Evolutionary conservation across 768 basidiomycete genomes (phyloP).

Genomic region (Naganishia kalamii): DNA sequence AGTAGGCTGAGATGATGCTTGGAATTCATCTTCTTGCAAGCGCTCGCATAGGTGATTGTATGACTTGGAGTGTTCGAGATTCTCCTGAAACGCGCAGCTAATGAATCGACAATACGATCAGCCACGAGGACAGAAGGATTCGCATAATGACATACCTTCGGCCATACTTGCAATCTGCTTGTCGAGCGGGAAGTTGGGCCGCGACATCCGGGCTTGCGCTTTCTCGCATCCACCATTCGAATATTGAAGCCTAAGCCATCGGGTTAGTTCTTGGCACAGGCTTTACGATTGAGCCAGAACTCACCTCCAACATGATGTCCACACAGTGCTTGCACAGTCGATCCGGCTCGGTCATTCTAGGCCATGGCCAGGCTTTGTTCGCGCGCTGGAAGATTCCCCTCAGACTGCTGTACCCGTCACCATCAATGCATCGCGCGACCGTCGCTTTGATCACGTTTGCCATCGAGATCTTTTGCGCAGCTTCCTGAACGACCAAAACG

Average conservation of each 20-base stretch:
- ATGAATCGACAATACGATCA: background rate
- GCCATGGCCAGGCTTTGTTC: constrained; percentile 14
- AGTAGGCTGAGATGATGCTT: background rate
- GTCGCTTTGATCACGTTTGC: background rate
- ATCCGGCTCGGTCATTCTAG: background rate
- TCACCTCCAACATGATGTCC: constrained; percentile 18
- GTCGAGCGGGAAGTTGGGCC: constrained; percentile 13
- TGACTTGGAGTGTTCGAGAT: constrained; percentile 7
- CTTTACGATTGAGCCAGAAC: background rate
- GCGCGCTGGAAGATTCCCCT: constrained; percentile 18
- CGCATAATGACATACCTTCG: constrained; percentile 13
- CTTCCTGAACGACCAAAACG: background rate
- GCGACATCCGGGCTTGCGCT: constrained; percentile 1
- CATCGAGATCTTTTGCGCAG: background rate
- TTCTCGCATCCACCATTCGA: constrained; percentile 27
- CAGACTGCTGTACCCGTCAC: background rate
- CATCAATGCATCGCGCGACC: background rate
- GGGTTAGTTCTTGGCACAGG: background rate
- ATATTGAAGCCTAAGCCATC: constrained; percentile 13
- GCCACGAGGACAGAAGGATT: background rate
- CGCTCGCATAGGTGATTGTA: constrained; percentile 7
- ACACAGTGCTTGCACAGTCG: constrained; percentile 17
- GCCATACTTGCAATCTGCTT: constrained; percentile 19
- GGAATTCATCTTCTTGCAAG: background rate
- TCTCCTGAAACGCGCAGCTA: constrained; percentile 15